Base-by-base conservation (phyloP, 352 stramenopile genomes). In the Elongisporangium undulatum region DNA sequence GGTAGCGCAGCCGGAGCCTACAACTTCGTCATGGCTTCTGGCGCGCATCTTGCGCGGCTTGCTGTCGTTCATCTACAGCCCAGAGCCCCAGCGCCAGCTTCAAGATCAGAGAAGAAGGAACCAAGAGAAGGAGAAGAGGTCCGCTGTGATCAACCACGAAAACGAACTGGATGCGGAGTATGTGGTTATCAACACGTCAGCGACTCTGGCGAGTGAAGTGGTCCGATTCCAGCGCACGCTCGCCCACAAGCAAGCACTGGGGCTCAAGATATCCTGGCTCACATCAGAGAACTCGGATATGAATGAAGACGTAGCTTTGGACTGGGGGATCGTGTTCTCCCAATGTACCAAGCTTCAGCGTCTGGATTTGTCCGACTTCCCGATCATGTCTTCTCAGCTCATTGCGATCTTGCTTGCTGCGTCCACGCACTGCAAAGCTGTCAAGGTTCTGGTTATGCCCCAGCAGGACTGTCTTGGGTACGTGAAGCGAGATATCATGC, bases 371-470 rank as follows among this genome's bases (percentile, higher is more conserved):
- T 61, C 57, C 8, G 57, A 17, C 2, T 21, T 68, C 20, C 50
- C 53, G 12, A 19, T 64, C 29, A 58, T 61, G 51, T 68, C 58
- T 12, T 49, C 59, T 17, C 57, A 68, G 16, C 48, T 64, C 9
- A 57, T 53, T 29, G 29, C 53, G 6, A 58, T 68, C 24, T 48
- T 68, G 24, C 58, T 55, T 2, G 52, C 51, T 51, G 34, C 39
- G 20, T 20, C 56, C 15, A 34, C 55, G 22, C 45, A 64, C 15
- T 64, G 57, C 13, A 26, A n/a, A 26, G 51, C 63, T n/a, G 29
- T 68, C 48, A 23, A 53, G 45, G 57, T 56, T 34, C 22, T 68
- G 29, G 53, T 64, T 53, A 68, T 68, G 62, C 61, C 61, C 12
- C 61, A 66, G 19, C 55, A 62, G 23, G 39, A 55, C 2, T 59